A percentile compares a stretch with the other conserved stretches of the same genome.
Conservation (phyloP, 1,139 yeast species). For the Schwanniomyces etchellsii region DNA sequence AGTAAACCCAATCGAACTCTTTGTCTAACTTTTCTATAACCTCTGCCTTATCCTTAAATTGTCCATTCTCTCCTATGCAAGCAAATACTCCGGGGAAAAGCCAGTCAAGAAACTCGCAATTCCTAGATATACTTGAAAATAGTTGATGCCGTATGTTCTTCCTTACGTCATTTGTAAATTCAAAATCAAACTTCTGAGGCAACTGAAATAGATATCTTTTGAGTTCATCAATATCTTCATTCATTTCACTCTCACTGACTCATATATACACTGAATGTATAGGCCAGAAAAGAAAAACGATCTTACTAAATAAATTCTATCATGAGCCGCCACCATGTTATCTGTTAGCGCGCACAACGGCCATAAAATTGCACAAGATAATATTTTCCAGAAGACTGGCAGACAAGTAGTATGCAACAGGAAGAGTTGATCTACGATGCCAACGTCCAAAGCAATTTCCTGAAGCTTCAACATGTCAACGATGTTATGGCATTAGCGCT, state of each 20-base stretch:
- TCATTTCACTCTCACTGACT: background rate
- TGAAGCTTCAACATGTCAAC: constrained; percentile 47
- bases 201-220: constrained; percentile 27
- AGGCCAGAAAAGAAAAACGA: too few species aligned
- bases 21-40: constrained; percentile 20
- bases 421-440: constrained; percentile 14
- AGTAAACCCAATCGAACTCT: constrained; percentile 33
- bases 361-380: too few species aligned
- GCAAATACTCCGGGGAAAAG: constrained; percentile 44
- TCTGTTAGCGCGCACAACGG: too few species aligned
- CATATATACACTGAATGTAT: too few species aligned
- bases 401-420: too few species aligned
- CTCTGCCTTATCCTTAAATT: constrained; percentile 4
- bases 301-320: too few species aligned
- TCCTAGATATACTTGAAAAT: constrained; percentile 44
- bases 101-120: constrained; percentile 44
- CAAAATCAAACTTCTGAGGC: constrained; percentile 30
- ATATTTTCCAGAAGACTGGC: too few species aligned
- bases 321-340: too few species aligned
- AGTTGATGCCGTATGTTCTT: constrained; percentile 44
- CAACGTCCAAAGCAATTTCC: constrained; percentile 27
- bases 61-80: constrained; percentile 5
- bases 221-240: constrained; percentile 4
- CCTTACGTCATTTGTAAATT: constrained; percentile 28
- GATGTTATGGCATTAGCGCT: constrained; percentile 61